Percentiles rank a stretch among this genome's conserved stretches.
These are phyloP conservation scores for Trichoderma sp. DNA, from an alignment of 2,329 filamentous ascomycete genomes.

Conservation along the genomic window DNA sequence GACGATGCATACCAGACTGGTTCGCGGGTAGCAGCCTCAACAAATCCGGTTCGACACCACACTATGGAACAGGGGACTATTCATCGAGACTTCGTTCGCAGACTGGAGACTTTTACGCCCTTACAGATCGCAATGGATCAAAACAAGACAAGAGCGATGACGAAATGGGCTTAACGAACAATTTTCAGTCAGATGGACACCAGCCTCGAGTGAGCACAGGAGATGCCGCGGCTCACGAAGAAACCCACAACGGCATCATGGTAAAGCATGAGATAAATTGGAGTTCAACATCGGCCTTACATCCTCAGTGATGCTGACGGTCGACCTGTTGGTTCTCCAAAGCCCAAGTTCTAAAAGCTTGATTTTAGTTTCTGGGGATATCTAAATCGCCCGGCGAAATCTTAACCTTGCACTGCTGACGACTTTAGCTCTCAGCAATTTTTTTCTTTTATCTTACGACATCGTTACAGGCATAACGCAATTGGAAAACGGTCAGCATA, in stretches of 20 bases:
- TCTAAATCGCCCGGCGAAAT: background rate
- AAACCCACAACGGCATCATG: background rate
- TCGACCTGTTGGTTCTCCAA: background rate
- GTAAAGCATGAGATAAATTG: background rate
- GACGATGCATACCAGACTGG: background rate
- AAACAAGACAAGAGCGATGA: background rate
- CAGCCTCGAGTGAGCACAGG: background rate
- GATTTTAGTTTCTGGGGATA: background rate
- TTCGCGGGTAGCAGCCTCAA: background rate
- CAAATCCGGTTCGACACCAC: background rate
- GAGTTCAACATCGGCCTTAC: background rate
- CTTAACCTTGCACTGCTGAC: background rate
- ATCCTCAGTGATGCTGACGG: background rate
- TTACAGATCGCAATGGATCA: background rate
- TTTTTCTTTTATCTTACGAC: background rate
- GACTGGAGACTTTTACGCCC: background rate
- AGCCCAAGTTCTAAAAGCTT: background rate
- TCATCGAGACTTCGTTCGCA: background rate
- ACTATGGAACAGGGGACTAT: background rate
- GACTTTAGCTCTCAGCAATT: background rate
- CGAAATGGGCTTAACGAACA: background rate
- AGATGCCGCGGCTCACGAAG: background rate
- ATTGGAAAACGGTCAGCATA: background rate
- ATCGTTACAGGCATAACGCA: background rate
- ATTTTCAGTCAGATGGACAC: background rate